Conservation (phyloP, 129 eudicot genomes). For the Chrysanthemum seticuspe region DNA sequence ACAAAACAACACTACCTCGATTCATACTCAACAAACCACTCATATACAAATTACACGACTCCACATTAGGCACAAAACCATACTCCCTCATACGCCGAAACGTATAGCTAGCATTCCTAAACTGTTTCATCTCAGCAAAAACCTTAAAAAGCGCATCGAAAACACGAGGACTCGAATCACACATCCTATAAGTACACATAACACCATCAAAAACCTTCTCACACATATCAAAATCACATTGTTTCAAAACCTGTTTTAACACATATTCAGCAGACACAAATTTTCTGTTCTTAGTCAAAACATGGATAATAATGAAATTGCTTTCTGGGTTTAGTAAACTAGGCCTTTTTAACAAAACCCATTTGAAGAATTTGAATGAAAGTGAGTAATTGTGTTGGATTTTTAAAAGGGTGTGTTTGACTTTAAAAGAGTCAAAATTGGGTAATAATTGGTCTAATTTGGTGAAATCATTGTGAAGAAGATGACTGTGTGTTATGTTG, state of each 20-base stretch:
- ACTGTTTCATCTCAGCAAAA: slow-evolving; percentile 69
- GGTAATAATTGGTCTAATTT: slow-evolving; percentile 47
- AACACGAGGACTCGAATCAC: slow-evolving; percentile 74
- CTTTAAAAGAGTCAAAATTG: slow-evolving; percentile 46
- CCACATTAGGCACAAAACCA: slow-evolving; percentile 74
- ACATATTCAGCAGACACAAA: slow-evolving; percentile 70
- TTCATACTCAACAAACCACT: slow-evolving; percentile 55
- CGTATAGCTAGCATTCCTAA: slow-evolving; percentile 59
- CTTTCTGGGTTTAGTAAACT: slow-evolving; percentile 51
- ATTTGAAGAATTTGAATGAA: slow-evolving; percentile 67
- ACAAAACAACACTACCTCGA: slow-evolving; percentile 46
- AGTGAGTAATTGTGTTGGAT: slow-evolving; percentile 51
- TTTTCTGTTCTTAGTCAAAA: slow-evolving; percentile 60
- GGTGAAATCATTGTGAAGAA: slow-evolving; percentile 74
- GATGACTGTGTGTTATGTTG: slow-evolving; percentile 74
- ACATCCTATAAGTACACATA: slow-evolving; percentile 57
- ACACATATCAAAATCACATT: slow-evolving; percentile 37
- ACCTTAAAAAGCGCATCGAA: slow-evolving; percentile 70
- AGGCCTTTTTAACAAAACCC: slow-evolving; percentile 50
- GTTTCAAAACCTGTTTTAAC: slow-evolving; percentile 37
- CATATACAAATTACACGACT: slow-evolving; percentile 71
- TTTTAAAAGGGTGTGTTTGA: slow-evolving; percentile 75
- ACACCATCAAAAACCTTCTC: slow-evolving; percentile 52
- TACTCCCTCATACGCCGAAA: slow-evolving; percentile 64
- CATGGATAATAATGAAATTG: slow-evolving; percentile 59